Evolutionary conservation across 345 rosid species (phyloP), one percentile per base, ranked within the genome.

Genomic region (Cochlearia excelsa): DNA sequence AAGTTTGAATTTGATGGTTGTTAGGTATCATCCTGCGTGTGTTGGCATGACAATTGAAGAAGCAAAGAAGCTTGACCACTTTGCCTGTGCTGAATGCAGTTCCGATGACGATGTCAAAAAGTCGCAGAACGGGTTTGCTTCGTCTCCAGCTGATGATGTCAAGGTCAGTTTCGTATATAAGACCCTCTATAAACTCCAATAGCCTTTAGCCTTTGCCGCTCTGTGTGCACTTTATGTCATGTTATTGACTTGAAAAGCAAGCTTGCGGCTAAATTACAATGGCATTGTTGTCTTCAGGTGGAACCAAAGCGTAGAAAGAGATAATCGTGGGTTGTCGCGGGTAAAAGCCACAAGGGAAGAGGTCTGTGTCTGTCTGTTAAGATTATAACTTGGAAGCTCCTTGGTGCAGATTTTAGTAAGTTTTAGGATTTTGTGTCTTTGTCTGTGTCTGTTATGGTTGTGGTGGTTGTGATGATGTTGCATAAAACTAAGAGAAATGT

Each of bases 21-120:
- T 33, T 74, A 87, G 95, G 95, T 87, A 79, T 63, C 95, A 87
- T 77, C 95, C 95, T 43, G 80, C 87, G 42, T 87, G 95, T 63
- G 81, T 83, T 77, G 95, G 80, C 46, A 85, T 81, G 92, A 83
- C 87, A 1, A 83, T 85, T 38, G 95, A 84, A 57, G 92, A 85
- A 81, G 95, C 95, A 26, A 87, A 83, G 66, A 80, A 67, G 53
- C 78, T 83, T 74, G 95, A 87, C 66, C 84, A 79, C 72, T 87
- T 87, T 74, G 68, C 81, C 23, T 87, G 95, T 54, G 77, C 83
- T 6, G 89, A 85, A 57, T 87, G 95, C 75, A 74, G 78, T 31
- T 74, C 82, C 4, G 88, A 84, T 59, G 86, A 79, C 28, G 84
- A 79, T 66, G 73, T 77, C 47, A 84, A 84, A 70, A 80, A 81